Evolutionary conservation across 441 rosid species (phyloP).

Genomic region (Pelargonium cotyledonis): DNA sequence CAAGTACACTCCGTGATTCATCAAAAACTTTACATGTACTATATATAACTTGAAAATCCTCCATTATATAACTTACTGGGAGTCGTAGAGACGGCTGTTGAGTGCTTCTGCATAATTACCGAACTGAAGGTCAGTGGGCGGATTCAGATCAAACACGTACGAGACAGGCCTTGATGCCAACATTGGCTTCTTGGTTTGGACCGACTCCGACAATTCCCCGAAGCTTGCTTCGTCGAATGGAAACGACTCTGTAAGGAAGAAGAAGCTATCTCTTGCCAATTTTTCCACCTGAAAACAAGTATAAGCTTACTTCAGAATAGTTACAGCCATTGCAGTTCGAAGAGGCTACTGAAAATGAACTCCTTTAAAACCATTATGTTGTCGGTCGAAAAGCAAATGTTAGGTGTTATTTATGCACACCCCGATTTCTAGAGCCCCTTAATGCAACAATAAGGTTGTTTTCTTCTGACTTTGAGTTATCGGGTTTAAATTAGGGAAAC

Average conservation of each 20-base stretch:
- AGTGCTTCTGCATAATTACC: conserved; percentile 40
- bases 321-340: too few relatives aligned
- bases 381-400: too few relatives aligned
- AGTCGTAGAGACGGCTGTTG: conserved; percentile 29
- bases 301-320: neutral
- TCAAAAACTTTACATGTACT: too few relatives aligned
- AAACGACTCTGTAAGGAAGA: conserved; percentile 63
- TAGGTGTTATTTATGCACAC: too few relatives aligned
- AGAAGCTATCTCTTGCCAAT: conserved; percentile 73
- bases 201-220: conserved; percentile 43
- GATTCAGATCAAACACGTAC: conserved; percentile 58
- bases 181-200: conserved; percentile 45
- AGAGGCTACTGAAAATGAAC: too few relatives aligned
- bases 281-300: conserved; percentile 55
- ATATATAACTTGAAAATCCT: neutral
- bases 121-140: conserved; percentile 49
- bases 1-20: too few relatives aligned
- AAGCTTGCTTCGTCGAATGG: conserved; percentile 60
- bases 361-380: too few relatives aligned
- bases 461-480: too few relatives aligned
- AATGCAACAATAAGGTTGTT: too few relatives aligned
- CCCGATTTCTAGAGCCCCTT: too few relatives aligned
- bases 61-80: conserved; percentile 3
- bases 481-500: too few relatives aligned
- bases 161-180: conserved; percentile 54